phyloP scores from a whole-genome alignment of 345 rosid genomes.

The Cardamine resedifolia region DNA sequence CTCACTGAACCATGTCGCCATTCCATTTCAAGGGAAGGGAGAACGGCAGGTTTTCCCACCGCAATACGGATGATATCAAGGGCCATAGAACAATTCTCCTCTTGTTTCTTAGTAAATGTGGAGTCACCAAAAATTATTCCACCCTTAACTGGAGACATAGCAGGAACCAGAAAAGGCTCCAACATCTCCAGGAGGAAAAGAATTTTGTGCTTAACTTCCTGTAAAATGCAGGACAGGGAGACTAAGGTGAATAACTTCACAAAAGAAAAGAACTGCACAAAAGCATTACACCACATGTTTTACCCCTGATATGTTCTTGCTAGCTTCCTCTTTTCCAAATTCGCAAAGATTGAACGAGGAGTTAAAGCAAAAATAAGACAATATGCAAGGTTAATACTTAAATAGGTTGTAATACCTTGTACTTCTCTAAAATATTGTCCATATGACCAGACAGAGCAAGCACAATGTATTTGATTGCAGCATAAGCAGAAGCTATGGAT shows the following conservation, averaged over 20 bases:
- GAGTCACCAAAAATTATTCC: slow-evolving; percentile 61
- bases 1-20: slow-evolving; percentile 81
- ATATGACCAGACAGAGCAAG: slow-evolving; percentile 79
- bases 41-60: slow-evolving; percentile 66
- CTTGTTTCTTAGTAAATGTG: slow-evolving; percentile 54
- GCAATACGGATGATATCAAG: slow-evolving; percentile 72
- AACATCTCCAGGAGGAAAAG: slow-evolving; percentile 83
- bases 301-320: not conserved
- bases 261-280: not conserved
- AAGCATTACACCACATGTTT: not conserved
- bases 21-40: slow-evolving; percentile 75
- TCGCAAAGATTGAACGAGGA: not conserved
- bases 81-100: slow-evolving; percentile 54
- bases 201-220: slow-evolving; percentile 82
- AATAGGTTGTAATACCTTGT: slow-evolving; percentile 51
- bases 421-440: slow-evolving; percentile 76
- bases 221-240: slow-evolving; percentile 29
- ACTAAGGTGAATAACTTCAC: not conserved
- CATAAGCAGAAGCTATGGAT: slow-evolving; percentile 57
- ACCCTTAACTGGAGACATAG: slow-evolving; percentile 50
- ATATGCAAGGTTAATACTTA: not conserved
- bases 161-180: slow-evolving; percentile 81
- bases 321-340: not conserved
- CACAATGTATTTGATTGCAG: slow-evolving; percentile 72
- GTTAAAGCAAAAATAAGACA: not conserved